Base-by-base conservation (phyloP, 768 basidiomycete species). In the Lentinula detonsa region DNA sequence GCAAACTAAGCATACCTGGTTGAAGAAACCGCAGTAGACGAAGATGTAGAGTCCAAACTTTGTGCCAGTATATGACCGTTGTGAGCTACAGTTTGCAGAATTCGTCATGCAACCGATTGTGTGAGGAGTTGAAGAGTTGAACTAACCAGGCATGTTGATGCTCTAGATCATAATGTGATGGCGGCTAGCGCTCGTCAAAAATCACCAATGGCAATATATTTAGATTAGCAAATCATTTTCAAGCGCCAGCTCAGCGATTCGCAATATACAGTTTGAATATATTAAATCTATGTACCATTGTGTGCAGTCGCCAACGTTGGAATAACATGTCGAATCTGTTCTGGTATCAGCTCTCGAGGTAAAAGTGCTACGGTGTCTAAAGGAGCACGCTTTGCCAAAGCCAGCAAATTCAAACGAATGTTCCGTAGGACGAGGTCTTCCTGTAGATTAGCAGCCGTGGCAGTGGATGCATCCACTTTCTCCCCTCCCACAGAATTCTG, bases 331-430 rank as follows among this genome's bases (percentile, higher is more conserved):
- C 86, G 78, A 57, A 90, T 82, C 65, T 83, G 78, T 65, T 84
- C 83, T 2, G 86, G 88, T 1, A 90, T 86, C 51, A 90, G 70
- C 49, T 87, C 84, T 45, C 79, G 74, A 8, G 87, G 87, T 43
- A 90, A 68, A 34, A 76, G 77, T 15, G 85, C 85, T 57, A 90
- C 87, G 61, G 80, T 84, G 65, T 90, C 87, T 62, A 91, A 68
- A 1, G 91, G 91, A 9, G 89, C 89, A 5, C 89, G 81, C 68
- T 91, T 90, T 60, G 88, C 87, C 37, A 93, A 76, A 1, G 90
- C 89, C 31, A 93, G 78, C 33, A 93, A 75, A 68, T 90, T 91
- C 64, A 92, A 75, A 42, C 90, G 80, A 53, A 91, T 74, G 57
- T 85, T 80, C 58, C 81, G 80, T 66, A 85, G 52, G 16, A 75